Percentiles rank a stretch among this genome's conserved stretches.
Evolutionary conservation across 305 asterid species (phyloP).

Genomic region (Plantago coronopus): DNA sequence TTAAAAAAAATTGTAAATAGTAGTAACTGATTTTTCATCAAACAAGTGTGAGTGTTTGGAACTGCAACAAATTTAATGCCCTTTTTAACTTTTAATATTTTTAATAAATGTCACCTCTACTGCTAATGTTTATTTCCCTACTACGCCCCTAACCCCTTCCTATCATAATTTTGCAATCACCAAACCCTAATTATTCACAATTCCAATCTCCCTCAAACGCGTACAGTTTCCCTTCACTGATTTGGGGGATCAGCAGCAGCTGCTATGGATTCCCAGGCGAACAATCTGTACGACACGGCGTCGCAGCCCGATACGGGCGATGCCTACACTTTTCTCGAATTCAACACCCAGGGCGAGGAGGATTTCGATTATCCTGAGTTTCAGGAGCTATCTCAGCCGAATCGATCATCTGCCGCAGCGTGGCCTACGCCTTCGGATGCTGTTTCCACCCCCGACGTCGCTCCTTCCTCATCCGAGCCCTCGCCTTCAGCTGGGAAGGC

Average conservation of each 20-base stretch:
- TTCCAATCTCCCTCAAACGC: constrained; percentile 12
- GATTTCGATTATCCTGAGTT: constrained; percentile 91
- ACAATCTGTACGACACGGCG: constrained; percentile 84
- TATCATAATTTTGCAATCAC: constrained; percentile 11
- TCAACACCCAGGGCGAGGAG: constrained; percentile 91
- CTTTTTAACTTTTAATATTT: too few relatives aligned
- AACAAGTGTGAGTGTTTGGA: too few relatives aligned
- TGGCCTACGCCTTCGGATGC: constrained; percentile 89
- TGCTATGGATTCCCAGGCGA: constrained; percentile 75
- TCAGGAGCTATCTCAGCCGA: constrained; percentile 91
- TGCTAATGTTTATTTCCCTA: too few relatives aligned
- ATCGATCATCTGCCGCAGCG: constrained; percentile 59
- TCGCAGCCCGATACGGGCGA: constrained; percentile 98
- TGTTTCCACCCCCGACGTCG: constrained; percentile 37
- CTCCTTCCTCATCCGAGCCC: constrained; percentile 45
- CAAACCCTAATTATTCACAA: constrained; percentile 25
- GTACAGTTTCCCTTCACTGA: constrained; percentile 15
- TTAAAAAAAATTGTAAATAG: too few relatives aligned
- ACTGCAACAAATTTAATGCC: too few relatives aligned
- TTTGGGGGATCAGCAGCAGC: constrained; percentile 1
- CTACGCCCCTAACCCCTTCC: constrained; percentile 37
- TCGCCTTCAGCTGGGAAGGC: constrained; percentile 45
- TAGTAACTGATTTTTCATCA: too few relatives aligned
- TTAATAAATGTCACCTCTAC: too few relatives aligned
- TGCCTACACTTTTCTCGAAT: constrained; percentile 84